phyloP scores from a whole-genome alignment of 306 rosid genomes.

The Rubus parviflorus region DNA sequence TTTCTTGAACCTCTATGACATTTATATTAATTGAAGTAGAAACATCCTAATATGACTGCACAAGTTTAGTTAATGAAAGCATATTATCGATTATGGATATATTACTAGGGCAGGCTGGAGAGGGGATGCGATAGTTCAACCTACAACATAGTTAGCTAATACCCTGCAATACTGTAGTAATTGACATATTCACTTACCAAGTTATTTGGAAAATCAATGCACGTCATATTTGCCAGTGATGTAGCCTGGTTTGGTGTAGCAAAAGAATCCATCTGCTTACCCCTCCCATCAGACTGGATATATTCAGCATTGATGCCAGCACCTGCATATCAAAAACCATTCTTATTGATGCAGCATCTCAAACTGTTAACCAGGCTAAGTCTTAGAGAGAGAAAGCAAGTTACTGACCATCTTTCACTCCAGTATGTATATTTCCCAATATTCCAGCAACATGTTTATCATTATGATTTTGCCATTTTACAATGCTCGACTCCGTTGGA shows the following conservation, averaged over 20 bases:
- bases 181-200: slow-evolving; percentile 50
- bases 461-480: slow-evolving; percentile 39
- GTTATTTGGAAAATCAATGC: slow-evolving; percentile 38
- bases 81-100: neutral
- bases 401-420: slow-evolving; percentile 52
- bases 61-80: neutral
- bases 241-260: slow-evolving; percentile 36
- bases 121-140: neutral
- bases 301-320: slow-evolving; percentile 32
- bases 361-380: neutral
- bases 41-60: slow-evolving; percentile 3
- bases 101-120: neutral
- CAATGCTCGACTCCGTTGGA: slow-evolving; percentile 43
- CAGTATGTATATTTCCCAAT: slow-evolving; percentile 46
- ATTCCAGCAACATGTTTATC: slow-evolving; percentile 43
- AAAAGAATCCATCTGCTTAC: slow-evolving; percentile 41
- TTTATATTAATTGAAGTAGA: neutral
- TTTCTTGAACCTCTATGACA: neutral
- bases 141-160: slow-evolving; percentile 10
- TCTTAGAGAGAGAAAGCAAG: slow-evolving; percentile 25
- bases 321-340: slow-evolving; percentile 48
- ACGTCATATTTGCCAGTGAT: slow-evolving; percentile 39
- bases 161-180: slow-evolving; percentile 15
- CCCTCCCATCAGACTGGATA: slow-evolving; percentile 47
- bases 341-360: slow-evolving; percentile 16